Base-by-base conservation (phyloP, 129 eudicot genomes). In the Pseudognaphalium luteoalbum region DNA sequence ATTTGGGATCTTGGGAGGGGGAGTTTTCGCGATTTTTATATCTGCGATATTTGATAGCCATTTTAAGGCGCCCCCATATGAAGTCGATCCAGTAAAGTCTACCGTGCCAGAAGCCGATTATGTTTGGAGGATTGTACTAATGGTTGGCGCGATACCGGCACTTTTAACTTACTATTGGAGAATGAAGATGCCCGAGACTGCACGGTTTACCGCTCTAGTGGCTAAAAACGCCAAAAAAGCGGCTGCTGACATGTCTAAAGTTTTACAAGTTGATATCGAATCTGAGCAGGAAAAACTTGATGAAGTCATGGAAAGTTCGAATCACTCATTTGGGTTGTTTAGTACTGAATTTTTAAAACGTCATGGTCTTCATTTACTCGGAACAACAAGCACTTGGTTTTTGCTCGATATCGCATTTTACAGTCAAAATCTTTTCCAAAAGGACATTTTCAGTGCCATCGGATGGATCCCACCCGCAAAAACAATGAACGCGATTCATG, bases 111-210 rank as follows among this genome's bases (percentile, higher is more conserved):
- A 84, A 56, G 91, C 91, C 0, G 88, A 87, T 70, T 87, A 74
- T 30, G 80, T 82, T 10, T 87, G 91, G 91, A 35, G 91, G 78
- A 87, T 87, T 21, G 66, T 84, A 15, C 11, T 84, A 11, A 87
- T 87, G 91, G 83, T 68, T 2, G 88, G 91, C 2, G 88, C 91
- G 0, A 29, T 87, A 10, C 91, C 91, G 0, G 91, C 91, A 6
- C 58, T 80, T 3, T 35, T 87, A 28, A 87, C 91, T 11, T 87
- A 84, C 68, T 87, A 87, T n/a, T 84, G 78, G 86, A 47, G 88
- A 21, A 81, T 84, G 84, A 87, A 87, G 67, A 87, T 87, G 91
- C 88, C 91, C 0, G 91, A 87, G 68, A 84, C 91, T 2, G 91
- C 91, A 0, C 44, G 91, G 21, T 87, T 84, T 72, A 87, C 91